Conservation (phyloP, 805 yeast genomes). For the Zygoascus bituminiphila region DNA sequence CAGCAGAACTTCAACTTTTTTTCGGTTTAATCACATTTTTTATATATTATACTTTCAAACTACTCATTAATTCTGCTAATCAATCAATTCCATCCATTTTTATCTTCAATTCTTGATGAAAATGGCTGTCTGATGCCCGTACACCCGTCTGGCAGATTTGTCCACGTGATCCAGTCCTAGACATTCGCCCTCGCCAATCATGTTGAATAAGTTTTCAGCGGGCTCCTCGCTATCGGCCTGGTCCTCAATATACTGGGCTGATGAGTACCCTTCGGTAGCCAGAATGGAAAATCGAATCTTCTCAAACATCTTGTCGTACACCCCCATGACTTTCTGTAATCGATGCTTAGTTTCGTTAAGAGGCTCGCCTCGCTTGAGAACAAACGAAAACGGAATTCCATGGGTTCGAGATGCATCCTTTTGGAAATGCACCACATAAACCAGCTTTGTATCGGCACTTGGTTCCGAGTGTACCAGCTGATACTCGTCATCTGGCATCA, state of each 20-base stretch:
- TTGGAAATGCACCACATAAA: slow-evolving; percentile 70
- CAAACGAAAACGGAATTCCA: slow-evolving; percentile 79
- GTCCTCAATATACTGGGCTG: slow-evolving; percentile 1
- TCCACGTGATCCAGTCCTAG: slow-evolving; percentile 87
- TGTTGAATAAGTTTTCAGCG: slow-evolving; percentile 47
- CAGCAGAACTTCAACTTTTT: too few species aligned
- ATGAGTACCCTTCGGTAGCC: slow-evolving; percentile 17
- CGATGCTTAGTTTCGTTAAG: slow-evolving; percentile 56
- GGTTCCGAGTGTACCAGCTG: slow-evolving; percentile 18
- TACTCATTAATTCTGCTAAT: too few species aligned
- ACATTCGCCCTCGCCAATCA: slow-evolving; percentile 41
- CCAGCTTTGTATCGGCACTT: slow-evolving; percentile 33
- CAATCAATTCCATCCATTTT: too few species aligned
- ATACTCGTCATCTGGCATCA: slow-evolving; percentile 35
- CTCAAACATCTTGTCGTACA: slow-evolving; percentile 72
- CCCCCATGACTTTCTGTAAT: slow-evolving; percentile 59
- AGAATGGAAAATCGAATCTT: slow-evolving; percentile 62
- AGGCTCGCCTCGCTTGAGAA: slow-evolving; percentile 58
- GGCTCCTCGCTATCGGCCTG: slow-evolving; percentile 36
- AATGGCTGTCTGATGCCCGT: slow-evolving; percentile 52
- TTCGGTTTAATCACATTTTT: too few species aligned
- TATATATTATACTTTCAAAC: too few species aligned
- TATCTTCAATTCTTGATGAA: slow-evolving; percentile 35
- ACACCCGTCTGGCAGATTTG: slow-evolving; percentile 50
- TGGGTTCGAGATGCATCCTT: slow-evolving; percentile 59